These are phyloP conservation scores for Diutina mesorugosa DNA, from an alignment of 1,139 yeast species.

Conservation along the genomic window DNA sequence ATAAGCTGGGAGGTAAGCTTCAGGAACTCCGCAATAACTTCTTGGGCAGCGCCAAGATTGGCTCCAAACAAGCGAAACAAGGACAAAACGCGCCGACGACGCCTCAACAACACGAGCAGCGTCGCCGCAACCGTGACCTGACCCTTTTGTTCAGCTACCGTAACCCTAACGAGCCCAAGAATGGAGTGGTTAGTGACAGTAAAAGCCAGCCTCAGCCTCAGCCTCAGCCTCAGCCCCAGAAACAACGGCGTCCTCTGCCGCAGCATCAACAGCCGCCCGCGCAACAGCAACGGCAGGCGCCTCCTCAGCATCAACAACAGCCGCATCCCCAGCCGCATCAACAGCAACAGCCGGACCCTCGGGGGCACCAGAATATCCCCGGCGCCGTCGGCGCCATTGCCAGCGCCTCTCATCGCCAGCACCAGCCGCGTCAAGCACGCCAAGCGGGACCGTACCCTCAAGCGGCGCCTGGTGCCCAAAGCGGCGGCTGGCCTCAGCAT, in stretches of 20 bases:
- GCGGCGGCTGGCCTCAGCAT: conserved; percentile 1
- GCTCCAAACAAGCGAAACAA: background rate
- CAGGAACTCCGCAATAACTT: conserved; percentile 20
- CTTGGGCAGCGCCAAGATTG: conserved; percentile 4
- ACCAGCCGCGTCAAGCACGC: background rate
- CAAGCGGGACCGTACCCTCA: background rate
- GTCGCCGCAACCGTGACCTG: background rate
- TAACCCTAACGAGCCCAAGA: background rate
- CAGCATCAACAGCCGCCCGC: background rate
- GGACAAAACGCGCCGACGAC: background rate
- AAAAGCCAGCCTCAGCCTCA: background rate
- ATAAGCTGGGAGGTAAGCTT: conserved; percentile 17
- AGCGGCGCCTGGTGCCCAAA: conserved; percentile 3
- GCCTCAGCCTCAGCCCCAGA: background rate
- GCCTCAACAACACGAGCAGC: background rate
- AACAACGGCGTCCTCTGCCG: background rate
- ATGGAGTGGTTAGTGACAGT: background rate
- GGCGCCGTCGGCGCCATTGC: background rate
- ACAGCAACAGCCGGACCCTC: background rate
- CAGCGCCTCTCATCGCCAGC: background rate
- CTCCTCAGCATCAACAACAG: conserved; percentile 6
- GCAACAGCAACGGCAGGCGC: background rate
- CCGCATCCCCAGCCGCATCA: conserved; percentile 3
- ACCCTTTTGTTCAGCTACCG: conserved; percentile 1
- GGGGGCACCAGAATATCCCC: background rate